Evolutionary conservation across 2,329 filamentous ascomycete species (phyloP).

Genomic region (Sporothrix sp.): DNA sequence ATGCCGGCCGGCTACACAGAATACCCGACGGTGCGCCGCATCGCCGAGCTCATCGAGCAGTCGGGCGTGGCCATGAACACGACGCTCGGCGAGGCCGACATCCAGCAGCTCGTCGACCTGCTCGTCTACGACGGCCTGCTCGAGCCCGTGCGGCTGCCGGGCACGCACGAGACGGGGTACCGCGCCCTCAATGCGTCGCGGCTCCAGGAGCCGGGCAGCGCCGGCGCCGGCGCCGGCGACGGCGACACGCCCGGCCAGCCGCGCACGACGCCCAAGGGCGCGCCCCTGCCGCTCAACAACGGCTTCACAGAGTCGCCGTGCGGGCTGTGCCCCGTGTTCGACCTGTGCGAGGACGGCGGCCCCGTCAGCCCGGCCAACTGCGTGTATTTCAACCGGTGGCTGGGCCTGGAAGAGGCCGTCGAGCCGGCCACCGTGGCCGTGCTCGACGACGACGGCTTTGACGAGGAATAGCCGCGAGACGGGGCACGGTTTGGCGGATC

Average conservation of each 20-base stretch:
- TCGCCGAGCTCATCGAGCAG: constrained; percentile 64
- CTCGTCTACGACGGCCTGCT: constrained; percentile 81
- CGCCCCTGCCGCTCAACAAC: constrained; percentile 44
- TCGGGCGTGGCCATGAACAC: constrained; percentile 64
- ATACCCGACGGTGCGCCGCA: constrained; percentile 72
- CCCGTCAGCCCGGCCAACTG: constrained; percentile 85
- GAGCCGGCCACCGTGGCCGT: constrained; percentile 12
- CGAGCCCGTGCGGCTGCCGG: constrained; percentile 46
- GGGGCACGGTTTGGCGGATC: background rate
- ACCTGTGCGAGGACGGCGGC: constrained; percentile 82
- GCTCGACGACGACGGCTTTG: constrained; percentile 4
- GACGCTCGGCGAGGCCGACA: constrained; percentile 60
- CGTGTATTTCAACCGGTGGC: constrained; percentile 83
- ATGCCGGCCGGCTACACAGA: constrained; percentile 57
- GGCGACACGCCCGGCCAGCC: constrained; percentile 17
- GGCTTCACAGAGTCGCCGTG: constrained; percentile 84
- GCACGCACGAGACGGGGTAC: constrained; percentile 38
- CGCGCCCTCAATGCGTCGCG: constrained; percentile 41
- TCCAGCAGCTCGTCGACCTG: constrained; percentile 78
- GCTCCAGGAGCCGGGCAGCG: constrained; percentile 22
- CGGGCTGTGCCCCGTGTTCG: constrained; percentile 84
- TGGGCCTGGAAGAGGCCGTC: constrained; percentile 41
- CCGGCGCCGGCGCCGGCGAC: constrained; percentile 16
- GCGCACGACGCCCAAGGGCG: constrained; percentile 21
- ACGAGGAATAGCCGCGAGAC: background rate